Conservation (phyloP, 352 stramenopile species). For the Phytophthora kernoviae region DNA sequence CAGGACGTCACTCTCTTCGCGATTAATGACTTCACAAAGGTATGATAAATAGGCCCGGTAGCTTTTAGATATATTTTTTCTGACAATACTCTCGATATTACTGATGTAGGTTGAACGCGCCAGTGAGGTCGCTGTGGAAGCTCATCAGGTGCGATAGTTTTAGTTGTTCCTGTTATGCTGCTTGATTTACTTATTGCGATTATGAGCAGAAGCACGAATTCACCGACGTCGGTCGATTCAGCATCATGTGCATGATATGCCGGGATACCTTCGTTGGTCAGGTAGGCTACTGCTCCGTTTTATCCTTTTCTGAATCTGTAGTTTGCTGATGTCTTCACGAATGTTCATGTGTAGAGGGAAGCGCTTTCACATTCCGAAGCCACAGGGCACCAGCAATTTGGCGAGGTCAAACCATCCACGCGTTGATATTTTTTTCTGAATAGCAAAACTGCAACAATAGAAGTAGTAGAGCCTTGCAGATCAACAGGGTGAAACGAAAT, state of each 20-base stretch:
- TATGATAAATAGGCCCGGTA: conserved; percentile 11
- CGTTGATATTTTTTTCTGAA: conserved; percentile 10
- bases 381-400: conserved; percentile 79
- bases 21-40: conserved; percentile 88
- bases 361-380: conserved; percentile 62
- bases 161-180: not conserved
- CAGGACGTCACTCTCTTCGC: conserved; percentile 72
- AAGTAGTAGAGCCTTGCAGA: not conserved
- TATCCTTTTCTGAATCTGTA: not conserved
- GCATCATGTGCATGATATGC: conserved; percentile 74
- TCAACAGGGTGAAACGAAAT: not conserved
- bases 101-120: conserved; percentile 61
- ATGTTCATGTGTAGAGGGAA: conserved; percentile 43
- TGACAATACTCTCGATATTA: too few relatives aligned
- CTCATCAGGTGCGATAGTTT: conserved; percentile 55
- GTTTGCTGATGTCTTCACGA: conserved; percentile 10
- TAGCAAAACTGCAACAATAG: not conserved
- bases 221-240: conserved; percentile 76
- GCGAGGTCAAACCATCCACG: conserved; percentile 51
- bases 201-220: conserved; percentile 73
- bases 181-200: conserved; percentile 3
- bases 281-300: conserved; percentile 23
- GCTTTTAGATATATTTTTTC: not conserved
- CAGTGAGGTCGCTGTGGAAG: conserved; percentile 82
- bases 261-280: conserved; percentile 67